Evolutionary conservation across 495 filamentous ascomycete species (phyloP).

Genomic region (Neurospora sp.): DNA sequence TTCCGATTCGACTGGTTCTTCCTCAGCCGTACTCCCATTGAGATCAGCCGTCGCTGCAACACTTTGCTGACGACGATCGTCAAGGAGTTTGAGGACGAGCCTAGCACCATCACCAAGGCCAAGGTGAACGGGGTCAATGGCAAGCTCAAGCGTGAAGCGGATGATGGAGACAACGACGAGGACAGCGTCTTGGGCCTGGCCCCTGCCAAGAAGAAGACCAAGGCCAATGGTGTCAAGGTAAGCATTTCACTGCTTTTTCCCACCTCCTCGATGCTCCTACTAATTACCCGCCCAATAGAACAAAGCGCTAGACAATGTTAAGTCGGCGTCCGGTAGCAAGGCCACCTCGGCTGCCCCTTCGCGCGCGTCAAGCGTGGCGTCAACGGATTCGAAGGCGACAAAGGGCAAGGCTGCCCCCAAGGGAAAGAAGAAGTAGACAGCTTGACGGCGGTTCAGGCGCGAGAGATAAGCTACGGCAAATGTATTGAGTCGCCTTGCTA

Average conservation of each 20-base stretch:
- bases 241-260: not conserved
- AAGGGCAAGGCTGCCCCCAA: constrained; percentile 34
- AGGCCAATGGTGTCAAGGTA: constrained; percentile 63
- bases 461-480: not conserved
- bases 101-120: constrained; percentile 18
- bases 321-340: constrained; percentile 43
- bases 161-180: constrained; percentile 77
- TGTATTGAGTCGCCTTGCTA: not conserved
- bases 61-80: constrained; percentile 90
- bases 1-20: constrained; percentile 99
- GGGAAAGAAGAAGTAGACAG: constrained; percentile 44
- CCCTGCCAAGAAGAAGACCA: constrained; percentile 86
- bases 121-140: constrained; percentile 55
- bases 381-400: constrained; percentile 31
- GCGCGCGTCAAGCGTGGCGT: constrained; percentile 43
- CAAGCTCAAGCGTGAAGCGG: constrained; percentile 64
- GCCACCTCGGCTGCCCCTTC: constrained; percentile 44
- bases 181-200: constrained; percentile 60
- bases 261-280: not conserved
- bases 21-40: constrained; percentile 82
- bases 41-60: constrained; percentile 84
- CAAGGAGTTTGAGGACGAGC: constrained; percentile 72
- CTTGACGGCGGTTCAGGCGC: not conserved
- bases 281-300: constrained; percentile 32
- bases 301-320: constrained; percentile 52